These are phyloP conservation scores for Fraxinus paxiana DNA, from an alignment of 305 asterid genomes.

Conservation along the genomic window DNA sequence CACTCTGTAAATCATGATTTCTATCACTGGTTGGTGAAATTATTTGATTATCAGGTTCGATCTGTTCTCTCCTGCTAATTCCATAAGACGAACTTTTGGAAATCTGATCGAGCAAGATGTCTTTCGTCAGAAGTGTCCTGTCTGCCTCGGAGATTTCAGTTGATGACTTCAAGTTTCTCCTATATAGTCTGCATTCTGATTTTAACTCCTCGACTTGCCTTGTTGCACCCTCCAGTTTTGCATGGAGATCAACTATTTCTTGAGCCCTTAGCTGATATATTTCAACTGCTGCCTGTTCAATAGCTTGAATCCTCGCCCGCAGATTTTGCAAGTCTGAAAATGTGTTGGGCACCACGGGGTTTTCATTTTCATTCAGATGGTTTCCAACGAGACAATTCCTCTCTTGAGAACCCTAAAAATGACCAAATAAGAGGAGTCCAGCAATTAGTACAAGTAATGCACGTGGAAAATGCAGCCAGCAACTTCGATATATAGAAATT, in stretches of 20 bases:
- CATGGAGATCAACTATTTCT: constrained; percentile 51
- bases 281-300: constrained; percentile 54
- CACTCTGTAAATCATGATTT: constrained; percentile 30
- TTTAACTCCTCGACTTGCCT: constrained; percentile 65
- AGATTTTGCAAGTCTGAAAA: constrained; percentile 50
- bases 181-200: constrained; percentile 43
- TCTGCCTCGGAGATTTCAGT: constrained; percentile 72
- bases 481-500: neutral
- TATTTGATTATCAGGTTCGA: constrained; percentile 38
- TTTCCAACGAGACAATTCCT: constrained; percentile 14
- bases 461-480: constrained; percentile 11
- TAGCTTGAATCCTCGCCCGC: constrained; percentile 50
- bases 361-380: constrained; percentile 29
- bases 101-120: constrained; percentile 83
- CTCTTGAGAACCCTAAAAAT: constrained; percentile 44
- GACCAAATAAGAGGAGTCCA: constrained; percentile 15
- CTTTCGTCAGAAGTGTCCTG: constrained; percentile 63
- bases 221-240: constrained; percentile 61
- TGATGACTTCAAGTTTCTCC: constrained; percentile 46
- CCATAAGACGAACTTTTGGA: constrained; percentile 68
- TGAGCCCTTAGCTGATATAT: constrained; percentile 46
- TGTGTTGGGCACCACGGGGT: constrained; percentile 23
- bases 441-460: neutral
- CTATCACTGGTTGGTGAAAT: constrained; percentile 30
- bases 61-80: constrained; percentile 54